Evolutionary conservation across 805 yeast genomes (phyloP), one percentile per base, ranked within the genome.

Genomic region (Isabelozyma pseudorhagii): DNA sequence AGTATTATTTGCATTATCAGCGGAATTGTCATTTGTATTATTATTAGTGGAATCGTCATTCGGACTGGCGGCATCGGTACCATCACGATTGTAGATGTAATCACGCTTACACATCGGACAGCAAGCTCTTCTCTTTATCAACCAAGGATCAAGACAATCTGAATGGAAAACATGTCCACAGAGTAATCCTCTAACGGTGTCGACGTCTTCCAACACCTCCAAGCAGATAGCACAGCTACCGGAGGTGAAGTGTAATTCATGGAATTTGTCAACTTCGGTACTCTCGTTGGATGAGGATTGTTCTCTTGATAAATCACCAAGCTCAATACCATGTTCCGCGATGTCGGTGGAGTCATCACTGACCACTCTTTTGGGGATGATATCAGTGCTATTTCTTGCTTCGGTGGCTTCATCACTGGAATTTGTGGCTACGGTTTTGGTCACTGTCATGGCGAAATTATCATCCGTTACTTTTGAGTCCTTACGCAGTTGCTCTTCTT

Each of bases 131-230:
- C 93, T 72, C 54, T 80, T 79, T 2, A 82, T 83, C 44, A 89
- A 70, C 96, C 96, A 89, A 1, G 92, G 92, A 54, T 85, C 90
- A 47, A 89, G 77, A 66, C 96, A 89, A 14, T 78, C 84, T 18
- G 84, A 75, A 60, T 89, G 96, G 76, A 84, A 89, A 2, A 85
- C 90, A 66, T 89, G 96, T 3, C 91, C 90, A 68, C 96, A 89
- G 9, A 87, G 72, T 42, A 89, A 73, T 0, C 89, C 89, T 45
- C 96, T 79, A 1, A 89, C 89, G 1, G 65, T 61, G 46, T 86
- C 89, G 11, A 77, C 83, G 45, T 78, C 78, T 54, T 81, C 86
- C 48, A 85, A 75, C 4, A 71, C 64, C 40, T 88, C 96, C 36
- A 89, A 73, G 64, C 96, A 88, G 54, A 88, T 85, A 10, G 93